These are phyloP conservation scores for Aaosphaeria arxii DNA, from an alignment of 2,329 filamentous ascomycete species.

Conservation along the genomic window DNA sequence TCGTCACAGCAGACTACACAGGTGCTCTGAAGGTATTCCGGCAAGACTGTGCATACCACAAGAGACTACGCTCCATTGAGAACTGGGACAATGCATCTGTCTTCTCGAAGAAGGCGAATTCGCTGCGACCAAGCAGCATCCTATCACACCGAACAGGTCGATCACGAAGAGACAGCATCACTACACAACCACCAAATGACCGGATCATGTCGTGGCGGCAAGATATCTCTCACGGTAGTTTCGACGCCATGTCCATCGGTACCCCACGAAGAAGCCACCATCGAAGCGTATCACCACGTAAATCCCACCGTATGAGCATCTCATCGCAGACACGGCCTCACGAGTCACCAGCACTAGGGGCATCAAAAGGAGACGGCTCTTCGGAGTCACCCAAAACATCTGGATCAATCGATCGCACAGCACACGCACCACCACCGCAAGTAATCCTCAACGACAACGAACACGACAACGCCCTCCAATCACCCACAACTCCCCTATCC, in stretches of 20 bases:
- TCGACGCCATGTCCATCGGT: constrained; percentile 38
- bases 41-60: constrained; percentile 84
- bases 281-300: constrained; percentile 50
- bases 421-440: constrained; percentile 3
- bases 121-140: constrained; percentile 55
- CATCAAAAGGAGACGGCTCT: constrained; percentile 6
- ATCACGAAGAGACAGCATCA: constrained; percentile 45
- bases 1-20: constrained; percentile 84
- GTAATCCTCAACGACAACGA: neutral
- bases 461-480: too few relatives aligned
- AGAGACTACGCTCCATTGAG: constrained; percentile 58
- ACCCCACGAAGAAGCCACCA: constrained; percentile 17
- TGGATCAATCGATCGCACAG: constrained; percentile 12
- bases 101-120: constrained; percentile 67
- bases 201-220: constrained; percentile 88
- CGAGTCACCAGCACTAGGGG: constrained; percentile 17
- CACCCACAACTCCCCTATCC: constrained; percentile 1
- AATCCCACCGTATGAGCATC: constrained; percentile 27
- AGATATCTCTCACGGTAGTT: constrained; percentile 54
- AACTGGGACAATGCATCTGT: constrained; percentile 78
- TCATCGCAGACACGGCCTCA: constrained; percentile 10
- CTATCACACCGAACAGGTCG: constrained; percentile 51
- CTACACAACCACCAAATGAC: constrained; percentile 59
- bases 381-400: constrained; percentile 20
- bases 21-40: constrained; percentile 92